These are phyloP conservation scores for Byssochlamys sp. DNA, from an alignment of 2,329 filamentous ascomycete species.

Conservation along the genomic window DNA sequence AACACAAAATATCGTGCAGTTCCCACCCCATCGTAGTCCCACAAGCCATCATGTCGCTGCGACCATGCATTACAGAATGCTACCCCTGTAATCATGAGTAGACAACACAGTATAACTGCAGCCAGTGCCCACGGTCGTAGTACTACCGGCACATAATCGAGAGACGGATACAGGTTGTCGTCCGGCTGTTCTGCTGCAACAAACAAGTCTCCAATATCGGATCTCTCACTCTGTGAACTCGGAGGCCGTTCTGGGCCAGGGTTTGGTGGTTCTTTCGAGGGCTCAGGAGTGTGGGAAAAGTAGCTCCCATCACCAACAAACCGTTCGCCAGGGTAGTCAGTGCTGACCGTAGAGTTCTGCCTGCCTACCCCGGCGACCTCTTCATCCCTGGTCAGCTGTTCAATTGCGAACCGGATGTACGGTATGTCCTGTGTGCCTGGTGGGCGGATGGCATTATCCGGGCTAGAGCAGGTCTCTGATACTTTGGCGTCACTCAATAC, in stretches of 20 bases:
- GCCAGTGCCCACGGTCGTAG: constrained; percentile 58
- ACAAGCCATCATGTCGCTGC: constrained; percentile 52
- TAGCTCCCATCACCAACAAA: constrained; percentile 42
- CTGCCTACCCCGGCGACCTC: constrained; percentile 49
- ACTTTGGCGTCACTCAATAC: constrained; percentile 13
- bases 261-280: constrained; percentile 17
- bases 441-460: constrained; percentile 43
- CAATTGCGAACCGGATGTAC: constrained; percentile 81
- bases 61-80: constrained; percentile 66
- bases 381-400: constrained; percentile 69
- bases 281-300: constrained; percentile 27
- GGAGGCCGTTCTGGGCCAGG: constrained; percentile 26
- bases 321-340: constrained; percentile 43
- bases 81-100: constrained; percentile 62
- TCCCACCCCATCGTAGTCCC: constrained; percentile 58
- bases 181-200: constrained; percentile 39
- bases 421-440: constrained; percentile 76
- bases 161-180: constrained; percentile 38
- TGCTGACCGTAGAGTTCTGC: constrained; percentile 36
- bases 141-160: constrained; percentile 63
- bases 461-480: constrained; percentile 12
- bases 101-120: constrained; percentile 50
- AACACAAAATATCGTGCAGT: constrained; percentile 74
- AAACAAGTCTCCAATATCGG: constrained; percentile 35
- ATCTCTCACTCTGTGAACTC: constrained; percentile 11